Evolutionary conservation across 1,284 basidiomycete genomes (phyloP).

Genomic region (Ceratobasidium theobromae): DNA sequence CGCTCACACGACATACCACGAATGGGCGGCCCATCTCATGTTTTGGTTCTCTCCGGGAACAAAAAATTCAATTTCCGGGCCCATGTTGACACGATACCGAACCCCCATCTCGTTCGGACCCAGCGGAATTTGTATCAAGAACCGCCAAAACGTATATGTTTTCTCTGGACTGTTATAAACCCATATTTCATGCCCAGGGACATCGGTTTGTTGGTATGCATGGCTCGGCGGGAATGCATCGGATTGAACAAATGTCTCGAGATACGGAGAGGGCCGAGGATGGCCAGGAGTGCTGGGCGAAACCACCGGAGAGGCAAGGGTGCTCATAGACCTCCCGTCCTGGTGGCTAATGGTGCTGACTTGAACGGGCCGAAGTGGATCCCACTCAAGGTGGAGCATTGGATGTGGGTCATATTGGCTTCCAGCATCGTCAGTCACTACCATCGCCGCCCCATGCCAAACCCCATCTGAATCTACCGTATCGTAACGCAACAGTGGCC

Average conservation of each 20-base stretch:
- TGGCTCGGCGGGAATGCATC: slow-evolving; percentile 7
- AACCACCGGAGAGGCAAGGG: not conserved
- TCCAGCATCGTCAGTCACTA: slow-evolving; percentile 81
- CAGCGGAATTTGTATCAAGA: slow-evolving; percentile 83
- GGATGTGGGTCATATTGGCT: slow-evolving; percentile 80
- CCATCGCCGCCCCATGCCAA: slow-evolving; percentile 85
- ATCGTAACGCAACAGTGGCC: slow-evolving; percentile 89
- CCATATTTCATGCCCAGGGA: slow-evolving; percentile 74
- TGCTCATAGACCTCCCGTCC: slow-evolving; percentile 2
- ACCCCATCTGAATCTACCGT: slow-evolving; percentile 74
- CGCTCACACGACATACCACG: slow-evolving; percentile 48
- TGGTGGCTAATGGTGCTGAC: not conserved
- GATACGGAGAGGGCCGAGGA: slow-evolving; percentile 5
- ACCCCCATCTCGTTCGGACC: slow-evolving; percentile 66
- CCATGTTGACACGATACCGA: slow-evolving; percentile 62
- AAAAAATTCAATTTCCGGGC: slow-evolving; percentile 77
- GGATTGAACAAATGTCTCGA: not conserved
- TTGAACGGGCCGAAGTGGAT: slow-evolving; percentile 50
- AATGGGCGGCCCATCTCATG: slow-evolving; percentile 88
- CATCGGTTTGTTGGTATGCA: slow-evolving; percentile 36
- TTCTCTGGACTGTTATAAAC: slow-evolving; percentile 65
- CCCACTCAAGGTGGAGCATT: slow-evolving; percentile 74
- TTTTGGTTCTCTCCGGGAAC: slow-evolving; percentile 83
- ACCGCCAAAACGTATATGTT: slow-evolving; percentile 92
- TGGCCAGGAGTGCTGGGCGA: not conserved